phyloP scores from a whole-genome alignment of 208 protist species.

The Crithidia expoeki region DNA sequence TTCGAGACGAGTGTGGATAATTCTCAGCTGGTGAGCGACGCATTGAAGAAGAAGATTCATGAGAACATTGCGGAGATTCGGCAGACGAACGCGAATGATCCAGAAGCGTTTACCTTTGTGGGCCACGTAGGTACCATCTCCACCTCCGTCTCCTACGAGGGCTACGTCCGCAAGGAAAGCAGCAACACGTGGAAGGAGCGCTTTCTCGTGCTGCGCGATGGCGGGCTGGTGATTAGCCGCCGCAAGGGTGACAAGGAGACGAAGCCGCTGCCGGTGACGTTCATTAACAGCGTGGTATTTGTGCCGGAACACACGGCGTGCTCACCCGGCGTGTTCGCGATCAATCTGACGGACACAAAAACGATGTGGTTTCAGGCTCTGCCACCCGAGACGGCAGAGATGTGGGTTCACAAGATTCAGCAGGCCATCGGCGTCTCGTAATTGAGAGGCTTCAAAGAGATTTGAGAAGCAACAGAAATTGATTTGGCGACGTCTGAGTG shows the following conservation, averaged over 20 bases:
- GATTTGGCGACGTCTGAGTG: no score
- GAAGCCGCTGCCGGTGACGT: slow-evolving; percentile 54
- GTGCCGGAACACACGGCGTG: slow-evolving; percentile 63
- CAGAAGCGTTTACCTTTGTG: slow-evolving; percentile 40
- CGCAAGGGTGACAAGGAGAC: slow-evolving; percentile 53
- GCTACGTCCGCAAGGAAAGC: slow-evolving; percentile 60
- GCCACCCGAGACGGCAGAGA: slow-evolving; percentile 41
- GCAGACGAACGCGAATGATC: slow-evolving; percentile 40
- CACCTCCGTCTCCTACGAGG: slow-evolving; percentile 45
- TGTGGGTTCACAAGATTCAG: slow-evolving; percentile 64
- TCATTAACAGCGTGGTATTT: slow-evolving; percentile 70
- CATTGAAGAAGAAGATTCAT: slow-evolving; percentile 50
- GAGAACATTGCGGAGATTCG: slow-evolving; percentile 61
- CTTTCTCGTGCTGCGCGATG: slow-evolving; percentile 57
- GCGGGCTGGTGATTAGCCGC: slow-evolving; percentile 52
- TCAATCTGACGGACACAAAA: slow-evolving; percentile 68
- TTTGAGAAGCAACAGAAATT: not conserved
- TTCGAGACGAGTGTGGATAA: slow-evolving; percentile 57
- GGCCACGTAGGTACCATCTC: slow-evolving; percentile 47
- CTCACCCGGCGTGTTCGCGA: slow-evolving; percentile 72
- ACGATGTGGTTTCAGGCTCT: slow-evolving; percentile 82
- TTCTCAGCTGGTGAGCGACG: slow-evolving; percentile 47
- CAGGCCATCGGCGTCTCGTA: slow-evolving; percentile 63
- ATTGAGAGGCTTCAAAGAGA: not conserved
- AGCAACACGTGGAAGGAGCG: slow-evolving; percentile 64